Base-by-base conservation (phyloP, 2,329 filamentous ascomycete species). In the Pyrenochaeta sp. region DNA sequence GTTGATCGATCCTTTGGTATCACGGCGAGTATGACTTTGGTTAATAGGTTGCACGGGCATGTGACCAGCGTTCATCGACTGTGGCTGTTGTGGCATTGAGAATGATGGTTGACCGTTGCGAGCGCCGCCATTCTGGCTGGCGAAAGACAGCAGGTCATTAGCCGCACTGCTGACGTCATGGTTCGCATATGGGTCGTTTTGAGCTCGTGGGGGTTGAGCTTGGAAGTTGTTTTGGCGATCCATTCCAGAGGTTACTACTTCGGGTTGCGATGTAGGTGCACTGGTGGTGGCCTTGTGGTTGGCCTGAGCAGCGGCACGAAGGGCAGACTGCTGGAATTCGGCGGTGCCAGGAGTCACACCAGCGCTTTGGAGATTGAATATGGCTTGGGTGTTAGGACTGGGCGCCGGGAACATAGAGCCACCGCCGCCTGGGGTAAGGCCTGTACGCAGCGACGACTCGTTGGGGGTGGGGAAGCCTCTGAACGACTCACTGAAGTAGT, bases 401-500 rank as follows among this genome's bases (percentile, higher is more conserved):
- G 90, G 88, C 41, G 88, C 89, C 43, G 93, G 91, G 77, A 97
- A 97, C 90, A 97, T 97, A 60, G 92, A 96, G 61, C 92, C 93
- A 69, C 92, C 91, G 57, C 93, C 93, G 48, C 94, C 94, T 35
- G 94, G 94, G 39, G 94, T 97, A 57, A 97, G 75, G 43, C 94
- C 94, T 48, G 91, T 94, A 48, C 94, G 83, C 38, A 97, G 77
- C 3, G 90, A 95, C 6, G 93, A 97, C 74, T 99, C 94, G 83
- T 96, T 96, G 1, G 93, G 93, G 3, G 94, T 97, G 4, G 91
- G 90, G 66, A 96, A 96, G 60, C 90, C 86, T 55, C 89, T 84
- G 53, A 96, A 87, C 38, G 86, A 86, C 63, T 96, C 90, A 58
- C 83, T 82, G 68, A 96, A 96, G 74, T 96, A 97, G 68, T 96